phyloP scores from a whole-genome alignment of 2,329 filamentous ascomycete genomes.

The Phialophora verrucosa region DNA sequence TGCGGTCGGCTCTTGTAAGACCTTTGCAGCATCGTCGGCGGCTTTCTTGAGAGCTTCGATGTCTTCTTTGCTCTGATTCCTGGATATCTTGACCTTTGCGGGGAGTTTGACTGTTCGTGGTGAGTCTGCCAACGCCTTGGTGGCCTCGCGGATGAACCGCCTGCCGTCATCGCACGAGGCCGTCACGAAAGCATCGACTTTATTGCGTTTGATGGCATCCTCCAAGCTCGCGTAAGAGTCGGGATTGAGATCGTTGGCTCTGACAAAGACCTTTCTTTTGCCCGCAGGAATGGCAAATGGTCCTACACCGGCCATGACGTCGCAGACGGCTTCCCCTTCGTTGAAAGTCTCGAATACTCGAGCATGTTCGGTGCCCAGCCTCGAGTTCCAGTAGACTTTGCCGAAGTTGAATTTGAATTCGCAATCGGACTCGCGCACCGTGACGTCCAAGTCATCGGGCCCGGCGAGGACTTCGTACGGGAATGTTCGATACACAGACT shows the following conservation, averaged over 20 bases:
- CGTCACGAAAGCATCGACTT: constrained; percentile 75
- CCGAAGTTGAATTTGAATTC: constrained; percentile 91
- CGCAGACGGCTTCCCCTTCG: constrained; percentile 86
- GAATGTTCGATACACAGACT: constrained; percentile 89
- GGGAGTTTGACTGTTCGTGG: constrained; percentile 62
- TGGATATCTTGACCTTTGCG: constrained; percentile 49
- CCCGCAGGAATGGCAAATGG: constrained; percentile 93
- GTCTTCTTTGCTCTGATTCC: constrained; percentile 41
- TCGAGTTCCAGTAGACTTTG: constrained; percentile 97
- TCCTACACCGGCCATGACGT: constrained; percentile 96
- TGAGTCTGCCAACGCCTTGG: constrained; percentile 58
- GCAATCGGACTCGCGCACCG: constrained; percentile 80
- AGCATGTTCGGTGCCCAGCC: constrained; percentile 86
- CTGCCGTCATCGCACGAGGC: constrained; percentile 83
- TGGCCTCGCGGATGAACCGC: constrained; percentile 75
- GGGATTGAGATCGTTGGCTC: constrained; percentile 96
- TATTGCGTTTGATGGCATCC: constrained; percentile 76
- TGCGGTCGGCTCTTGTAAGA: constrained; percentile 66
- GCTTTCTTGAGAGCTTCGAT: constrained; percentile 37
- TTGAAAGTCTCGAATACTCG: constrained; percentile 77
- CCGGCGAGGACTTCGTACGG: constrained; percentile 88
- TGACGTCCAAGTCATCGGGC: constrained; percentile 79
- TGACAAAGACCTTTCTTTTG: constrained; percentile 88
- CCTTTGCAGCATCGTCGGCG: constrained; percentile 36
- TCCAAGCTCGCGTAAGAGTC: constrained; percentile 77